Percentiles rank a stretch among this genome's conserved stretches.
These are phyloP conservation scores for Xylariaceae sp. DNA, from an alignment of 2,329 filamentous ascomycete genomes.

Conservation along the genomic window DNA sequence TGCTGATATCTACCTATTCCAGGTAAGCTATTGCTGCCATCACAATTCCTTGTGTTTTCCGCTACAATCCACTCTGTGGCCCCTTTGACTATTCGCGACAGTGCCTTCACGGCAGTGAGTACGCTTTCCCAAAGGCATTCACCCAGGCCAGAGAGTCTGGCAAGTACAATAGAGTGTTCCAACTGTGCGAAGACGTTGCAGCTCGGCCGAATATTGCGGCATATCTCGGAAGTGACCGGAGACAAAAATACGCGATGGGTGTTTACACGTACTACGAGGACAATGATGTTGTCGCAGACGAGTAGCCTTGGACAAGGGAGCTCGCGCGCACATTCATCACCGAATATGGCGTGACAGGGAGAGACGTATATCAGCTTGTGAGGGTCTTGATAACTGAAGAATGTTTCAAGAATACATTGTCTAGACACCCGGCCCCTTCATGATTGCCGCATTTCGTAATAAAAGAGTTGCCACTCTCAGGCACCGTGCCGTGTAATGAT, in stretches of 20 bases:
- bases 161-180: slow-evolving; percentile 60
- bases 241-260: slow-evolving; percentile 57
- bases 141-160: slow-evolving; percentile 49
- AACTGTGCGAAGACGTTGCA: slow-evolving; percentile 60
- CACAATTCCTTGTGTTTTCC: neutral
- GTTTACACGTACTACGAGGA: slow-evolving; percentile 71
- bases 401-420: no score
- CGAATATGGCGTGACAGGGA: no score
- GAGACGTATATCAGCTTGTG: no score
- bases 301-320: no score
- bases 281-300: slow-evolving; percentile 48
- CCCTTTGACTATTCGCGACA: slow-evolving; percentile 22
- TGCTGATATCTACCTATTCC: slow-evolving; percentile 70
- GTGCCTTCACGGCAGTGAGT: slow-evolving; percentile 55
- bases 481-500: no score
- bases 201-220: slow-evolving; percentile 60
- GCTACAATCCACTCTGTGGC: neutral
- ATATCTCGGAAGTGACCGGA: slow-evolving; percentile 63
- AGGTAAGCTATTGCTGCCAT: slow-evolving; percentile 35
- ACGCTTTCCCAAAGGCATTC: slow-evolving; percentile 67
- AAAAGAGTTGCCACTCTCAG: no score
- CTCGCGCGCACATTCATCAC: no score
- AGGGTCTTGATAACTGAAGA: no score
- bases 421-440: no score
- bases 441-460: no score